These are phyloP conservation scores for Scheffersomyces ergatensis DNA, from an alignment of 805 yeast genomes.

Conservation along the genomic window DNA sequence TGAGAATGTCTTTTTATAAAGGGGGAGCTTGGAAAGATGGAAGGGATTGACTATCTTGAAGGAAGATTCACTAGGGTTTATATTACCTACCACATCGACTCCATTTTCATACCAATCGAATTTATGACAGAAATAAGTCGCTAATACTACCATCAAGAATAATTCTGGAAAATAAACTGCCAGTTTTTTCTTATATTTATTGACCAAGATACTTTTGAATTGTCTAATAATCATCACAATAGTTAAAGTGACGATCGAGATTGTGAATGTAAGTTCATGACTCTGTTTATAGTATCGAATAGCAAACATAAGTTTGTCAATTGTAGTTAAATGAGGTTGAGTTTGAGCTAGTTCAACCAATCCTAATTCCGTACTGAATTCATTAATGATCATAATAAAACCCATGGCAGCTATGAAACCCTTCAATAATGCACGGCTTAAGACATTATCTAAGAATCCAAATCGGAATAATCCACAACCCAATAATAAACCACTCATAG, in stretches of 20 bases:
- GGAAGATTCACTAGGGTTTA: slow-evolving; percentile 5
- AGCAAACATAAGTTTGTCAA: slow-evolving; percentile 16
- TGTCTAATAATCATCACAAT: slow-evolving; percentile 19
- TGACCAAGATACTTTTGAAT: slow-evolving; percentile 15
- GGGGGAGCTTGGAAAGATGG: slow-evolving; percentile 11
- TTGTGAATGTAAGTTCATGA: slow-evolving; percentile 13
- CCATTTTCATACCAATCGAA: slow-evolving; percentile 24
- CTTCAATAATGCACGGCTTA: slow-evolving; percentile 71
- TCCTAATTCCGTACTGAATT: slow-evolving; percentile 49
- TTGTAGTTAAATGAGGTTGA: slow-evolving; percentile 20
- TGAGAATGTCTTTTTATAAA: slow-evolving; percentile 22
- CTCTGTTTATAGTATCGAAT: slow-evolving; percentile 6
- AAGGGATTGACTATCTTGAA: slow-evolving; percentile 22
- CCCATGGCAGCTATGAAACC: slow-evolving; percentile 91
- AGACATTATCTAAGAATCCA: slow-evolving; percentile 78
- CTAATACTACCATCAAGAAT: slow-evolving; percentile 26
- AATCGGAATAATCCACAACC: slow-evolving; percentile 69
- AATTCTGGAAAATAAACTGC: slow-evolving; percentile 31
- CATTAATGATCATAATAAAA: slow-evolving; percentile 64
- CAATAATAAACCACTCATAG: slow-evolving; percentile 66
- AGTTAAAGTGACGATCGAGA: slow-evolving; percentile 18
- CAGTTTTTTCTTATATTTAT: slow-evolving; percentile 10
- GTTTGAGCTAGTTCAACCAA: slow-evolving; percentile 14
- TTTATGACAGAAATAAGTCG: slow-evolving; percentile 23
- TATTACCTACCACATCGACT: slow-evolving; percentile 28